Evolutionary conservation across 176 grass and related monocot species (phyloP).

Genomic region (Musa acuminata): DNA sequence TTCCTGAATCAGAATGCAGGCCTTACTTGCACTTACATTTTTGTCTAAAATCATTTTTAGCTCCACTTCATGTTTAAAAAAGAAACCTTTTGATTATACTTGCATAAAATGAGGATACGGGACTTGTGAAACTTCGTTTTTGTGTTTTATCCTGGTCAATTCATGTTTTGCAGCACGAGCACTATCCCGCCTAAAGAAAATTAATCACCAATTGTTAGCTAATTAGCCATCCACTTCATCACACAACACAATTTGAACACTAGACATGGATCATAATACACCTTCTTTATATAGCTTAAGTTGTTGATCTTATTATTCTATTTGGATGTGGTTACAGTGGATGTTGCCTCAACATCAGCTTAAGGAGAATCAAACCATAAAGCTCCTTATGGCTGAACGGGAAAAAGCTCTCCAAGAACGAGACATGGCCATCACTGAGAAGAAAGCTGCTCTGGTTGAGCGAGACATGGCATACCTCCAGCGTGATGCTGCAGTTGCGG

Average conservation of each 20-base stretch:
- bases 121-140: no score
- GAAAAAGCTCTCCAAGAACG: constrained; percentile 27
- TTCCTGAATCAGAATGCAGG: no score
- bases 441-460: constrained; percentile 28
- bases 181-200: no score
- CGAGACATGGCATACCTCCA: constrained; percentile 32
- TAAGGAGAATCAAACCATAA: constrained; percentile 30
- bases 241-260: neutral
- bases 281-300: neutral
- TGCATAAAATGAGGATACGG: no score
- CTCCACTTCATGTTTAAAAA: no score
- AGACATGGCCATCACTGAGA: constrained; percentile 28
- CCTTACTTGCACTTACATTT: no score
- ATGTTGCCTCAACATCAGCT: constrained; percentile 24
- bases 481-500: constrained; percentile 27
- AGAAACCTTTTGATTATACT: no score
- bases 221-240: no score
- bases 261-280: neutral
- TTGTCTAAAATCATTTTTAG: no score
- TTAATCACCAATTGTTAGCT: no score
- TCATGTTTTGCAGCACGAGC: no score
- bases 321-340: constrained; percentile 5
- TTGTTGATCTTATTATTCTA: neutral
- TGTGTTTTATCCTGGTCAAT: no score
- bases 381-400: constrained; percentile 20